A percentile compares a stretch with the other conserved stretches of the same genome.
Conservation (phyloP, 352 stramenopile species). For the Saprolegnia parasitica region DNA sequence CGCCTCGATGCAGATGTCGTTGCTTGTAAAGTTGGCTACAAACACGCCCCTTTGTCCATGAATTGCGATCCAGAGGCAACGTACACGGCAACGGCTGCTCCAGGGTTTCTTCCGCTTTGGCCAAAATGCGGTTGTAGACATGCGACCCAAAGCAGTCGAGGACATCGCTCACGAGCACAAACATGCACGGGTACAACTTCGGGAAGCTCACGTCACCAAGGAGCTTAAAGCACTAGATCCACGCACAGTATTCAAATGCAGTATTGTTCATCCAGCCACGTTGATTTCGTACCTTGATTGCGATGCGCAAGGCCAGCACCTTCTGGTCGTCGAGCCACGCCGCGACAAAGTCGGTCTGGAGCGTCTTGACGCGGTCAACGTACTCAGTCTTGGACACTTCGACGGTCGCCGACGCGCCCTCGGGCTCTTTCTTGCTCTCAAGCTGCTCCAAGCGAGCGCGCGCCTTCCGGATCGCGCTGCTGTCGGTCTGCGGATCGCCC, state of each 20-base stretch:
- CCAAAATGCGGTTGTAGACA: slow-evolving; percentile 79
- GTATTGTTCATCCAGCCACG: neutral
- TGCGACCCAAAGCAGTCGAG: slow-evolving; percentile 83
- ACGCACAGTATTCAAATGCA: neutral
- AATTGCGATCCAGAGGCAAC: slow-evolving; percentile 31
- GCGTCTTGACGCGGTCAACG: slow-evolving; percentile 63
- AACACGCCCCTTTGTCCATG: slow-evolving; percentile 34
- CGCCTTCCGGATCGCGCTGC: slow-evolving; percentile 54
- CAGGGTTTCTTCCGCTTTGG: slow-evolving; percentile 41
- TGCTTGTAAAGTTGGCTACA: slow-evolving; percentile 60
- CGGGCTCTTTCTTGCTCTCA: slow-evolving; percentile 32
- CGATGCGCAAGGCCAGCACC: slow-evolving; percentile 82
- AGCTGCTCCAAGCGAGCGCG: slow-evolving; percentile 64
- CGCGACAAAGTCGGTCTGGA: slow-evolving; percentile 58
- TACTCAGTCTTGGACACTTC: slow-evolving; percentile 85
- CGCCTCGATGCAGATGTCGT: slow-evolving; percentile 80
- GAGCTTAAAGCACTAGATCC: slow-evolving; percentile 56
- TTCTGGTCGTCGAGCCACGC: slow-evolving; percentile 85
- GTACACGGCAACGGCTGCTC: neutral
- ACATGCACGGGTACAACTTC: slow-evolving; percentile 85
- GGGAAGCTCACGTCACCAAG: slow-evolving; percentile 74
- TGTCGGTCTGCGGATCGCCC: slow-evolving; percentile 14
- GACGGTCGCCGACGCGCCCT: slow-evolving; percentile 33
- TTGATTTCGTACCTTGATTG: slow-evolving; percentile 64
- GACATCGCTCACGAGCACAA: slow-evolving; percentile 83